Percentiles rank a stretch among this genome's conserved stretches.
Conservation (phyloP, 2,329 filamentous ascomycete species). For the Trematosphaeria pertusa region DNA sequence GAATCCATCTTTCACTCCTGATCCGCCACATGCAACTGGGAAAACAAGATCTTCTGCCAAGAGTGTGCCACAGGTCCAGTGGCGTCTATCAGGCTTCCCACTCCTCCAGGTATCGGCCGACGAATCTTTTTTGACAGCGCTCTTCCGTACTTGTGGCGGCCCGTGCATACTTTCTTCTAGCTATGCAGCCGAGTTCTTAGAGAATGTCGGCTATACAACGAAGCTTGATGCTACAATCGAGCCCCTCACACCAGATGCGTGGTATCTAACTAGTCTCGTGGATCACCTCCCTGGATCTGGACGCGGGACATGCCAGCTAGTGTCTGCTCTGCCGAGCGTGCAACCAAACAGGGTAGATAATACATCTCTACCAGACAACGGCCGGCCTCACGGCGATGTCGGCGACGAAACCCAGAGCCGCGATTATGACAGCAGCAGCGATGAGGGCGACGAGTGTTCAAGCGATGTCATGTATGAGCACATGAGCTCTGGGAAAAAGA, state of each 20-base stretch:
- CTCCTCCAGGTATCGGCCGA: slow-evolving; percentile 7
- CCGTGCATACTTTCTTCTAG: slow-evolving; percentile 4
- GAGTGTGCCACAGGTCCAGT: slow-evolving; percentile 4
- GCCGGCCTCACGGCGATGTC: too few relatives aligned
- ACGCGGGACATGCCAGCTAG: slow-evolving; percentile 3
- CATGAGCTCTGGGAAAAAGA: slow-evolving; percentile 7
- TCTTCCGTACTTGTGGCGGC: slow-evolving; percentile 6
- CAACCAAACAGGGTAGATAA: slow-evolving; percentile 4
- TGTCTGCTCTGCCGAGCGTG: slow-evolving; percentile 5
- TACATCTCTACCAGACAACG: slow-evolving; percentile 4
- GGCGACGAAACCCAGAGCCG: too few relatives aligned
- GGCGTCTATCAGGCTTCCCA: slow-evolving; percentile 5
- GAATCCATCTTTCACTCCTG: slow-evolving; percentile 2
- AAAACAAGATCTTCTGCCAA: slow-evolving; percentile 4
- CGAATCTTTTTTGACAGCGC: slow-evolving; percentile 8
- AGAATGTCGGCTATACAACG: slow-evolving; percentile 1
- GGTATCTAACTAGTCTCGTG: slow-evolving; percentile 6
- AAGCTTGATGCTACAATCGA: slow-evolving; percentile 7
- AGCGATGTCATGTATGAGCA: slow-evolving; percentile 9
- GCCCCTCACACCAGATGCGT: slow-evolving; percentile 5
- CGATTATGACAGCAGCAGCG: background rate
- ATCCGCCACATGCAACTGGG: slow-evolving; percentile 1
- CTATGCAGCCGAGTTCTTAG: slow-evolving; percentile 5
- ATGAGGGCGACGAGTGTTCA: slow-evolving; percentile 2
- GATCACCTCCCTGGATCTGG: slow-evolving; percentile 1